These are phyloP conservation scores for Hypericum androsaemum DNA, from an alignment of 345 rosid genomes.

Conservation along the genomic window DNA sequence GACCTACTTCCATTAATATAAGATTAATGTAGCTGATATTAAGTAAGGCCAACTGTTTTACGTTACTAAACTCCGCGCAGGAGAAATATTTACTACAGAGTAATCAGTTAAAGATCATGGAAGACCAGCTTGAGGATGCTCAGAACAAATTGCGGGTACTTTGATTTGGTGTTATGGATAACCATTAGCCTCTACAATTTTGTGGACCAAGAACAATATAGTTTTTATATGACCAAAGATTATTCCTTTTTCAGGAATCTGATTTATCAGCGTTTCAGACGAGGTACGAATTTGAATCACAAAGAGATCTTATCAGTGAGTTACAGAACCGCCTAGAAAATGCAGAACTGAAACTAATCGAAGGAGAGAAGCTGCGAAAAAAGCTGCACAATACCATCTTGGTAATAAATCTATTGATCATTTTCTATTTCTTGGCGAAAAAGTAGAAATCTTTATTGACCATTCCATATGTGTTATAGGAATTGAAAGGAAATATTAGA, in stretches of 20 bases:
- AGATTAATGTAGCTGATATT: too few species aligned
- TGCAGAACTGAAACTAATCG: conserved; percentile 77
- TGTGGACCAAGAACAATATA: too few species aligned
- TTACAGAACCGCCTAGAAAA: conserved; percentile 59
- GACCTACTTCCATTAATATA: too few species aligned
- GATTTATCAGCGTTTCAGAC: conserved; percentile 71
- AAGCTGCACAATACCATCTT: conserved; percentile 90
- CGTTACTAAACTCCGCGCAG: conserved; percentile 28
- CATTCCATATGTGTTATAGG: conserved; percentile 37
- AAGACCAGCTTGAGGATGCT: conserved; percentile 51
- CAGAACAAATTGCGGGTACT: conserved; percentile 64
- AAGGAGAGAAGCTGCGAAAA: conserved; percentile 88
- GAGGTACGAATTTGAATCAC: conserved; percentile 60
- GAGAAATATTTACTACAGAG: conserved; percentile 54
- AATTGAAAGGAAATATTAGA: conserved; percentile 91
- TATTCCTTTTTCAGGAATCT: conserved; percentile 40
- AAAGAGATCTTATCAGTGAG: conserved; percentile 52
- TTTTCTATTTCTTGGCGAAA: neutral
- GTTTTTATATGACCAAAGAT: neutral
- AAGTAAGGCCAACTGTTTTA: too few species aligned
- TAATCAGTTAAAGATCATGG: conserved; percentile 52
- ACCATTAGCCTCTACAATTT: conserved; percentile 3
- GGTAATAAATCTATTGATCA: conserved; percentile 32
- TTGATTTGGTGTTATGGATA: neutral
- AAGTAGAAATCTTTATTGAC: conserved; percentile 9